These are phyloP conservation scores for Nakaseomyces glabratus DNA, from an alignment of 1,139 yeast genomes.

Conservation along the genomic window DNA sequence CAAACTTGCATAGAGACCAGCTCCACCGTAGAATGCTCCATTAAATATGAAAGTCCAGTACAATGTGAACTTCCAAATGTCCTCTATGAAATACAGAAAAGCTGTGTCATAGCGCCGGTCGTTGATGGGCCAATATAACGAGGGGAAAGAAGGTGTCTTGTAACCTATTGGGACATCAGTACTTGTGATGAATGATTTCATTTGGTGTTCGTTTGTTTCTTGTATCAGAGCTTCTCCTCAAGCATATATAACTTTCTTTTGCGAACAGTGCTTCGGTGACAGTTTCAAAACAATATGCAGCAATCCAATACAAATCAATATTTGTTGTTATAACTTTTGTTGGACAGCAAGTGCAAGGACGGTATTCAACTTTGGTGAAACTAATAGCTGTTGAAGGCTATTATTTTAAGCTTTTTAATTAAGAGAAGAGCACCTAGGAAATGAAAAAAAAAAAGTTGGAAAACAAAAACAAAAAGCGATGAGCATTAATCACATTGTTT, in stretches of 20 bases:
- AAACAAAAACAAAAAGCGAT: too few species aligned
- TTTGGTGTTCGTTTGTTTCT: not conserved
- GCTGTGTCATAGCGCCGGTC: slow-evolving; percentile 40
- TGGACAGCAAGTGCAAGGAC: not conserved
- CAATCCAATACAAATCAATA: not conserved
- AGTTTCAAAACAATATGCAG: not conserved
- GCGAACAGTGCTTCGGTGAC: not conserved
- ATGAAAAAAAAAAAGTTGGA: too few species aligned
- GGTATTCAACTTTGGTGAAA: too few species aligned
- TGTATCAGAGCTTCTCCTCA: not conserved
- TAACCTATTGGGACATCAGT: slow-evolving; percentile 71
- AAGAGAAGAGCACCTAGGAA: too few species aligned
- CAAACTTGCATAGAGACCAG: slow-evolving; percentile 56
- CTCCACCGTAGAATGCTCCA: slow-evolving; percentile 50
- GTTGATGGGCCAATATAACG: slow-evolving; percentile 62
- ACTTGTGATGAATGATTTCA: slow-evolving; percentile 31
- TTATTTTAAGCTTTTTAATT: too few species aligned
- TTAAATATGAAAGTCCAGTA: slow-evolving; percentile 71
- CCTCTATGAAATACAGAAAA: slow-evolving; percentile 57
- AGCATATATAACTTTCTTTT: not conserved
- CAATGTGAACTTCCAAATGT: slow-evolving; percentile 80
- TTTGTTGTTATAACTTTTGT: not conserved
- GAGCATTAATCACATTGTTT: too few species aligned
- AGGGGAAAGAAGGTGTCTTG: slow-evolving; percentile 69
- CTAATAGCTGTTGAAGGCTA: too few species aligned